A percentile compares a stretch with the other conserved stretches of the same genome.
phyloP scores from a whole-genome alignment of 176 grass and related monocot genomes.

The Luzula sylvatica region DNA sequence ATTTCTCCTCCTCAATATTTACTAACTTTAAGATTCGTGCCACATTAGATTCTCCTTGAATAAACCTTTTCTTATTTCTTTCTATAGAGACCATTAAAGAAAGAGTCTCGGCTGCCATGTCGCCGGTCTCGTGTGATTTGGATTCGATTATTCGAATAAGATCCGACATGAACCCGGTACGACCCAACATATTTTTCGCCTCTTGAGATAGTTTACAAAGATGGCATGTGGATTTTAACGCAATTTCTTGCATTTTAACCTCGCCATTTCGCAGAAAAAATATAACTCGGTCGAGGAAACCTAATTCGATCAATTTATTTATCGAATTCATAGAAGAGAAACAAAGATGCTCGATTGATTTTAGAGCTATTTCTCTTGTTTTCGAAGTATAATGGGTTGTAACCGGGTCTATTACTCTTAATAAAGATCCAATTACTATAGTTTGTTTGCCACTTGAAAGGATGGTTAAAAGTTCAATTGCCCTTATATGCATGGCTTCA shows the following conservation, averaged over 20 bases:
- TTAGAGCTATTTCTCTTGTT: slow-evolving; percentile 50
- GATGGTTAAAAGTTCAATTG: slow-evolving; percentile 45
- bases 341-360: slow-evolving; percentile 49
- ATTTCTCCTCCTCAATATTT: slow-evolving; percentile 49
- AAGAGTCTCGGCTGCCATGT: slow-evolving; percentile 68
- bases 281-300: slow-evolving; percentile 50
- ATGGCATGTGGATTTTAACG: slow-evolving; percentile 40
- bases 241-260: slow-evolving; percentile 38
- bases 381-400: slow-evolving; percentile 40
- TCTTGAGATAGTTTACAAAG: slow-evolving; percentile 53
- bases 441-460: slow-evolving; percentile 36
- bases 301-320: slow-evolving; percentile 35
- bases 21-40: slow-evolving; percentile 54
- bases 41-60: slow-evolving; percentile 62
- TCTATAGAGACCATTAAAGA: slow-evolving; percentile 49
- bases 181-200: slow-evolving; percentile 63
- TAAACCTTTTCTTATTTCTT: slow-evolving; percentile 55
- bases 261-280: slow-evolving; percentile 45
- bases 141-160: slow-evolving; percentile 38
- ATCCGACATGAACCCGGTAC: slow-evolving; percentile 77
- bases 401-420: slow-evolving; percentile 34
- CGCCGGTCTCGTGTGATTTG: slow-evolving; percentile 39
- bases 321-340: slow-evolving; percentile 24
- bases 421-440: slow-evolving; percentile 38
- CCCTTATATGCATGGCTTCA: slow-evolving; percentile 48